Base-by-base conservation (phyloP, 306 rosid species). In the Prunus padus region DNA sequence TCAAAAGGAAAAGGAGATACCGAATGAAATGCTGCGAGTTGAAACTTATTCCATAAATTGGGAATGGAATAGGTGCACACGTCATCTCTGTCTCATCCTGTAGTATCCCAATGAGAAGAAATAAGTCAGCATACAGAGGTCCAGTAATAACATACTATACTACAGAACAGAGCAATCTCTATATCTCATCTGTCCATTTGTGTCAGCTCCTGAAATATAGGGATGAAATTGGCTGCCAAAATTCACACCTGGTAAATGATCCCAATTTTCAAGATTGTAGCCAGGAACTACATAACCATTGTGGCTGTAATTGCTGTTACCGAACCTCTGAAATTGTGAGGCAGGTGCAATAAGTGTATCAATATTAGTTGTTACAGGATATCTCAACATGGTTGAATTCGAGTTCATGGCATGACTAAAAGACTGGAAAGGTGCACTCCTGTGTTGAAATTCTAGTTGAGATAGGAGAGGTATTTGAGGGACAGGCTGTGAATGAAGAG, bases 391-490 rank as follows among this genome's bases (percentile, higher is more conserved):
- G 77, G 73, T 72, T 52, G 76, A 67, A 85, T 15, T 50, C 30
- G 47, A 60, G 54, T 54, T 80, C 75, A 77, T 71, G 65, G 26
- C 86, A 26, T 76, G 19, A 78, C 79, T 5, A 55, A 46, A 63
- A 23, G 70, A 55, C 30, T 54, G 60, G 15, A 66, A 75, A 33
- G 88, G 74, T 64, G n/a, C 81, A 50, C 65, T 71, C 72, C 74
- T 65, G 50, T 61, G 56, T 65, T 55, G 89, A 83, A 52, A 45
- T 55, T 84, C 75, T 46, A 72, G 20, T 69, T 72, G 85, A 78
- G 64, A 75, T 57, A 16, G 89, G 71, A 50, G 33, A 73, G 56
- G 60, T 63, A 75, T 62, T 23, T 8, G 77, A 5, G 49, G 75
- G 81, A 52, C 73, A 57, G 61, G 26, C 76, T 72, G 28, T 54